A percentile compares a stretch with the other conserved stretches of the same genome.
Conservation (phyloP, 495 filamentous ascomycete genomes). For the Talaromyces stipitatus region DNA sequence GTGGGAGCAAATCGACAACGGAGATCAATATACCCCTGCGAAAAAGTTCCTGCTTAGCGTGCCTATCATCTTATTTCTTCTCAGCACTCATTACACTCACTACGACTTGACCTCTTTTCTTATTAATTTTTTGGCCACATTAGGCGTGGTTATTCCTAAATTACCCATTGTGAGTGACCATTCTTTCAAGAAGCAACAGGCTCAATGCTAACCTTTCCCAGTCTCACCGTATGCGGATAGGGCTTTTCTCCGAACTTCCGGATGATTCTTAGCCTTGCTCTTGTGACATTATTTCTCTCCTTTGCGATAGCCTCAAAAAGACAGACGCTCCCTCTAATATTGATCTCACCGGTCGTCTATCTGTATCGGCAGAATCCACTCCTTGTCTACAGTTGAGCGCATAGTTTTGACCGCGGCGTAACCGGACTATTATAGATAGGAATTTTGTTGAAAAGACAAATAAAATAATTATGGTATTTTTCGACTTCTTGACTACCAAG, state of each 20-base stretch:
- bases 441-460: not conserved
- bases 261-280: conserved; percentile 31
- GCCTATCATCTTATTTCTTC: conserved; percentile 85
- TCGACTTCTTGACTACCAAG: no score
- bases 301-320: not conserved
- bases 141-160: conserved; percentile 92
- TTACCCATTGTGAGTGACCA: conserved; percentile 71
- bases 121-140: conserved; percentile 88
- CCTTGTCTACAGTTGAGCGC: not conserved
- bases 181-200: not conserved
- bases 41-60: conserved; percentile 97
- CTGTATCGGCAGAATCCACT: not conserved
- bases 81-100: conserved; percentile 98
- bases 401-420: not conserved
- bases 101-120: conserved; percentile 95
- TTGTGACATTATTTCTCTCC: conserved; percentile 9
- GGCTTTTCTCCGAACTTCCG: conserved; percentile 34
- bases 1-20: conserved; percentile 99
- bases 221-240: conserved; percentile 45
- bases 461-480: not conserved
- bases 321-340: not conserved
- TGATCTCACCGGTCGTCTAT: not conserved
- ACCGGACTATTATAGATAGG: not conserved
- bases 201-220: conserved; percentile 19
- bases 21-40: conserved; percentile 94